A percentile compares a stretch with the other conserved stretches of the same genome.
phyloP scores from a whole-genome alignment of 495 filamentous ascomycete species.

The Neurospora sp. region DNA sequence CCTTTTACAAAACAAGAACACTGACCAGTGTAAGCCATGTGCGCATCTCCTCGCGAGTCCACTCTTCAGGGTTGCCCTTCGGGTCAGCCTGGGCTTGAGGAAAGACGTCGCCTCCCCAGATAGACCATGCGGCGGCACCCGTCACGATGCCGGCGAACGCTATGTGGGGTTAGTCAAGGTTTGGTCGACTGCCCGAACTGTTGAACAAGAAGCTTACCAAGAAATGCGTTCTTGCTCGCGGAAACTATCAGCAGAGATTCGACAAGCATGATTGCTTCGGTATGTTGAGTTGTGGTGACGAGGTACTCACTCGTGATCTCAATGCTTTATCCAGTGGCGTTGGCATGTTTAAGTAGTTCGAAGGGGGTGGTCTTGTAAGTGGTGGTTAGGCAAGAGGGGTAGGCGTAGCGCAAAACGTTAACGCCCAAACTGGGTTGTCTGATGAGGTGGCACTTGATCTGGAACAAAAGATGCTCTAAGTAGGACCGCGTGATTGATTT shows the following conservation, averaged over 20 bases:
- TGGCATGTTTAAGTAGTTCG: conserved; percentile 40
- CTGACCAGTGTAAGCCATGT: conserved; percentile 70
- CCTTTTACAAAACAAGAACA: not conserved
- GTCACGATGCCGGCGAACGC: conserved; percentile 77
- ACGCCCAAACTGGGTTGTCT: not conserved
- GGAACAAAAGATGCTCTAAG: not conserved
- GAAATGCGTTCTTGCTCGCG: conserved; percentile 31
- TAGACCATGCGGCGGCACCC: conserved; percentile 70
- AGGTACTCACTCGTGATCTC: conserved; percentile 56
- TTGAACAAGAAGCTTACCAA: conserved; percentile 36
- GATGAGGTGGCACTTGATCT: not conserved
- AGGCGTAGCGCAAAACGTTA: not conserved
- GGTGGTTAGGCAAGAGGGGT: not conserved
- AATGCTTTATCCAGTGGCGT: conserved; percentile 71
- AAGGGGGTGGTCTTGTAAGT: not conserved
- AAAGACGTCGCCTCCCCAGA: conserved; percentile 76
- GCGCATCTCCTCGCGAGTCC: conserved; percentile 62
- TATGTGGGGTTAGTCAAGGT: conserved; percentile 15
- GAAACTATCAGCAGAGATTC: not conserved
- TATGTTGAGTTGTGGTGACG: not conserved
- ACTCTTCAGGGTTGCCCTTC: conserved; percentile 64
- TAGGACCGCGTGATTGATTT: not conserved
- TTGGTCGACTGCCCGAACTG: not conserved
- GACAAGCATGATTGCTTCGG: conserved; percentile 6
- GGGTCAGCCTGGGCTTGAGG: conserved; percentile 56